These are phyloP conservation scores for Suillus fuscotomentosus DNA, from an alignment of 768 basidiomycete genomes.

Conservation along the genomic window DNA sequence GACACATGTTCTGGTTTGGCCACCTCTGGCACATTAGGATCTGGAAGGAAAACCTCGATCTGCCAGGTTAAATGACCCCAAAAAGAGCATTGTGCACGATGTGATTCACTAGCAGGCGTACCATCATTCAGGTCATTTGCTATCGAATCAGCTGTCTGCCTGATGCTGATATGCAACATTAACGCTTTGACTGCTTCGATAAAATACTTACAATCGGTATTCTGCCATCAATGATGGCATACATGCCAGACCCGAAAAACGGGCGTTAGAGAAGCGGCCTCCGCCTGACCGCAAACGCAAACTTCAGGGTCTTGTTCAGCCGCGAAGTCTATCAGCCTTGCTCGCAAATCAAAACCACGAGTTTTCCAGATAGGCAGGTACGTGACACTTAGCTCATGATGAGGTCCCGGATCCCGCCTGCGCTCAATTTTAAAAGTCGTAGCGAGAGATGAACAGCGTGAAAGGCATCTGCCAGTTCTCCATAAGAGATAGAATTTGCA, in stretches of 20 bases:
- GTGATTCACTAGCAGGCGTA: not conserved
- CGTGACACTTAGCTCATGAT: not conserved
- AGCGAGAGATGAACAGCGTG: not conserved
- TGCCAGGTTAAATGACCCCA: not conserved
- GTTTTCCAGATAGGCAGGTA: not conserved
- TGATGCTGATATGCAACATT: too few species aligned
- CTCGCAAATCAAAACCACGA: not conserved
- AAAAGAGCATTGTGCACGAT: not conserved
- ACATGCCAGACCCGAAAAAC: too few species aligned
- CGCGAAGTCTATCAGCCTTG: too few species aligned
- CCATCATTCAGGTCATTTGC: not conserved
- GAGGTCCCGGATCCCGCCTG: not conserved
- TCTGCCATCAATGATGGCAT: too few species aligned
- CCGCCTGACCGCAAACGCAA: too few species aligned
- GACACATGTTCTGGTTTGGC: too few species aligned
- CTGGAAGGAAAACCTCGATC: not conserved
- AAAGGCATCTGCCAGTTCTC: not conserved
- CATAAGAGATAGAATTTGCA: not conserved
- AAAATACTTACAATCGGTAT: too few species aligned
- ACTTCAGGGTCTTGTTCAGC: not conserved
- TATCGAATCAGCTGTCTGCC: too few species aligned
- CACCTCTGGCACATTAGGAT: not conserved
- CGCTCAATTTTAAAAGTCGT: too few species aligned
- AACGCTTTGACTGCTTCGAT: too few species aligned
- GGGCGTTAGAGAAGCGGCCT: too few species aligned